Evolutionary conservation across 805 yeast genomes (phyloP).

Genomic region (Blastobotrys parvus): DNA sequence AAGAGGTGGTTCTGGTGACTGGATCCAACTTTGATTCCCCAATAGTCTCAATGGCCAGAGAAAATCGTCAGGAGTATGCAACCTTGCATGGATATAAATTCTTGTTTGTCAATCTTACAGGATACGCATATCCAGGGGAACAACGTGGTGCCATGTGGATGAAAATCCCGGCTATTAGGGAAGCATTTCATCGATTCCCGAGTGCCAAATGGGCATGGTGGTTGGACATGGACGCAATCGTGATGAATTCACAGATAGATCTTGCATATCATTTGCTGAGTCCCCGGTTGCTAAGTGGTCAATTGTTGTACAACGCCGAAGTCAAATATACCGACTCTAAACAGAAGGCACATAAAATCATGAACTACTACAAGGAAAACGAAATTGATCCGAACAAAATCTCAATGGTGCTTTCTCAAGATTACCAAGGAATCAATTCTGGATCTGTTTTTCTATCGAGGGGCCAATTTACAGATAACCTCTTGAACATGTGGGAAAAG

Average conservation of each 20-base stretch:
- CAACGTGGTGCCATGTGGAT: too few relatives aligned
- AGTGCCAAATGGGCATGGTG: constrained; percentile 32
- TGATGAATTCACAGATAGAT: constrained; percentile 24
- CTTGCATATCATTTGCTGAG: constrained; percentile 21
- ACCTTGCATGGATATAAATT: constrained; percentile 25
- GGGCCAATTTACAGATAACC: constrained; percentile 15
- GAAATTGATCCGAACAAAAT: constrained; percentile 17
- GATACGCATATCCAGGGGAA: constrained; percentile 20
- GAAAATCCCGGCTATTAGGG: constrained; percentile 26
- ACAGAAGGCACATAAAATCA: constrained; percentile 3
- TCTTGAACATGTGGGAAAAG: constrained; percentile 25
- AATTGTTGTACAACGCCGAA: constrained; percentile 18
- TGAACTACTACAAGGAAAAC: not conserved
- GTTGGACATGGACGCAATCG: constrained; percentile 28
- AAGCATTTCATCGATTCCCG: constrained; percentile 24
- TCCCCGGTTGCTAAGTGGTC: constrained; percentile 19
- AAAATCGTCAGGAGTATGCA: constrained; percentile 25
- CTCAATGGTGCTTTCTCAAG: constrained; percentile 23
- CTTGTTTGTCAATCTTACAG: constrained; percentile 19
- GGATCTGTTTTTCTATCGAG: constrained; percentile 26
- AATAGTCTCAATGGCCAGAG: too few relatives aligned
- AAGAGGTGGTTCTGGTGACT: too few relatives aligned
- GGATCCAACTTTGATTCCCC: too few relatives aligned
- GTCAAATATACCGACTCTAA: constrained; percentile 11
- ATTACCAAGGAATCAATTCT: constrained; percentile 24